Evolutionary conservation across 1,284 basidiomycete species (phyloP), one percentile per base, ranked within the genome.

Genomic region (Malassezia obtusa): DNA sequence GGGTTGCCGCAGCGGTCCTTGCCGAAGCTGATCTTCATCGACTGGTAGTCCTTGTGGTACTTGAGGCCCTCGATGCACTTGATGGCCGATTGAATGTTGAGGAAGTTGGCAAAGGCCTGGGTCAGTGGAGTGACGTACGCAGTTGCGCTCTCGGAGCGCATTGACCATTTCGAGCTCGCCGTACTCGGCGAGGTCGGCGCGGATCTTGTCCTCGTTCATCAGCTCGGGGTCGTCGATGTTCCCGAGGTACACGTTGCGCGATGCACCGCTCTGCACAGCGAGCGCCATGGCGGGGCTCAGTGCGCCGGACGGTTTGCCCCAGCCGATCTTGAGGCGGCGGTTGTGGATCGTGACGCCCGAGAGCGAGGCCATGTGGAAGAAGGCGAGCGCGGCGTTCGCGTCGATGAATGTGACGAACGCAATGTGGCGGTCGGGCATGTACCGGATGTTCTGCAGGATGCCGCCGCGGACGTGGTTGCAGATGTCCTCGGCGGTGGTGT

Each of bases 401-500:
- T 73, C 70, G 24, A 71, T 62, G 53, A 73, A 73, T 12, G 68
- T 73, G 36, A 73, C 66, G 49, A 73, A 73, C 0, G 70, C 67
- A 45, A 73, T 73, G 56, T 73, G 70, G 56, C 68, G 64, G 44
- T 73, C 69, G 8, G 67, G 58, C 48, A 73, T 68, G 52, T 64
- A 68, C 17, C 69, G 65, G 35, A 73, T 60, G 43, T 64, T 68
- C 51, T 73, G 68, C 50, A 73, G 50, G 39, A 73, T 68, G 19
- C 70, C 70, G 24, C 70, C 70, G 6, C 70, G 68, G 32, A 73
- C 67, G 56, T 71, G 68, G 60, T 73, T 73, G 63, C 70, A 73
- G 52, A 73, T 73, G 57, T 73, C 70, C 44, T 69, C 70, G 2
- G 65, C 65, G 5, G 67, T 73, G 14, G 69, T 71, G 22, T 71